Percentiles rank a stretch among this genome's conserved stretches.
Evolutionary conservation across 2,329 filamentous ascomycete species (phyloP).

Genomic region (Trichoderma semiorbis): DNA sequence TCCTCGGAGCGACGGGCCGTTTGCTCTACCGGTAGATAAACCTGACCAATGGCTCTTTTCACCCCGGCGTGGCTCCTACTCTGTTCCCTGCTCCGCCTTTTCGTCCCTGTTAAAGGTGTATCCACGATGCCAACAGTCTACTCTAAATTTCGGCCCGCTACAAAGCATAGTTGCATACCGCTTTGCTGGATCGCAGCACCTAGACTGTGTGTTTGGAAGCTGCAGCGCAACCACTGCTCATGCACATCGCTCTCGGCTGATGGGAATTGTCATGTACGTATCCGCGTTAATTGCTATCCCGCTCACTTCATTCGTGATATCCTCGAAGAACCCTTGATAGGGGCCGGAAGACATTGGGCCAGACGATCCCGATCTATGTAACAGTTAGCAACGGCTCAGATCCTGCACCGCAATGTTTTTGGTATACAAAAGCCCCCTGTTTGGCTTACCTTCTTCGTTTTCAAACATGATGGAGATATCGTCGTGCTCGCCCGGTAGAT

Average conservation of each 20-base stretch:
- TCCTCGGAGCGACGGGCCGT: not conserved
- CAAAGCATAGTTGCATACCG: not conserved
- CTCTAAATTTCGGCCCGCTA: not conserved
- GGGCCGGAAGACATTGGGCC: conserved; percentile 51
- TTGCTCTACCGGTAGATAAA: not conserved
- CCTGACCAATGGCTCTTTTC: not conserved
- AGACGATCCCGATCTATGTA: conserved; percentile 53
- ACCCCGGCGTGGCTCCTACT: not conserved
- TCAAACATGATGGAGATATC: conserved; percentile 87
- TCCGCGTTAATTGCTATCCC: not conserved
- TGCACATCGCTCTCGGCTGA: not conserved
- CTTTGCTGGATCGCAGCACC: not conserved
- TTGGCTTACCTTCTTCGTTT: conserved; percentile 64
- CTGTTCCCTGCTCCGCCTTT: not conserved
- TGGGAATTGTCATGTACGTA: conserved; percentile 2
- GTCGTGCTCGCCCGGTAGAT: conserved; percentile 88
- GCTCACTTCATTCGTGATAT: conserved; percentile 30
- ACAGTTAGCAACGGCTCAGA: not conserved
- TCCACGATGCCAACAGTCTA: not conserved
- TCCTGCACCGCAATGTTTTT: not conserved
- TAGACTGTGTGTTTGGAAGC: not conserved
- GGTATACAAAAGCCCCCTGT: not conserved
- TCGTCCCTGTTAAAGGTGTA: not conserved
- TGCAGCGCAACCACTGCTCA: not conserved
- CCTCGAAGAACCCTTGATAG: conserved; percentile 46